Conservation (phyloP, 306 rosid genomes). For the Ormosia emarginata region DNA sequence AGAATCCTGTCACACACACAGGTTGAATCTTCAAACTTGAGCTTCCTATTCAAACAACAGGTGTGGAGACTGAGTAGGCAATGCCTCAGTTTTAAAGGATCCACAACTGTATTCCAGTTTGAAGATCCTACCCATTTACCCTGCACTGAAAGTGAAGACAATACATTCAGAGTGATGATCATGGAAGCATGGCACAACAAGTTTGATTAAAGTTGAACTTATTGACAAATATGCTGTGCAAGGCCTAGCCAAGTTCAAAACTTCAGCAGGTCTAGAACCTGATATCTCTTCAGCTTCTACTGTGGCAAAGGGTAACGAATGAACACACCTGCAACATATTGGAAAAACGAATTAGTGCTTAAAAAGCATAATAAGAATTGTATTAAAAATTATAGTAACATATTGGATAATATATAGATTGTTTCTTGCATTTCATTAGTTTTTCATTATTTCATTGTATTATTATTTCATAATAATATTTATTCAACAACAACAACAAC, state of each 20-base stretch:
- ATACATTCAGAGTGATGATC: slow-evolving; percentile 18
- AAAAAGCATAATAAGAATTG: neutral
- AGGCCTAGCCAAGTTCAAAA: slow-evolving; percentile 73
- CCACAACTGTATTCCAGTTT: slow-evolving; percentile 62
- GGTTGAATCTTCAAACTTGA: slow-evolving; percentile 7
- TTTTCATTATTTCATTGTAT: no score
- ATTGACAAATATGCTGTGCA: neutral
- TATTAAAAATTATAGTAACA: neutral
- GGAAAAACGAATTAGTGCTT: neutral
- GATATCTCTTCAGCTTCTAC: slow-evolving; percentile 78
- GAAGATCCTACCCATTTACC: slow-evolving; percentile 84
- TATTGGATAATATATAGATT: no score
- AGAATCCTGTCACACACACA: neutral
- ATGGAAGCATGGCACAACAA: neutral
- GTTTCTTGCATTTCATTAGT: no score
- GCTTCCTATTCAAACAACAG: neutral
- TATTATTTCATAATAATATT: no score
- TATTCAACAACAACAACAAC: no score
- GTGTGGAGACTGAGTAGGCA: neutral
- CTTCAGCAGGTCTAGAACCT: slow-evolving; percentile 85
- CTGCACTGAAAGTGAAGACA: slow-evolving; percentile 62
- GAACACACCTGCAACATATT: slow-evolving; percentile 48
- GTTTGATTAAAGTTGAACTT: neutral
- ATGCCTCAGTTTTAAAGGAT: slow-evolving; percentile 64
- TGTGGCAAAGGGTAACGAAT: slow-evolving; percentile 61